Conservation (phyloP, 352 stramenopile species). For the Phytopythium kandeliae region DNA sequence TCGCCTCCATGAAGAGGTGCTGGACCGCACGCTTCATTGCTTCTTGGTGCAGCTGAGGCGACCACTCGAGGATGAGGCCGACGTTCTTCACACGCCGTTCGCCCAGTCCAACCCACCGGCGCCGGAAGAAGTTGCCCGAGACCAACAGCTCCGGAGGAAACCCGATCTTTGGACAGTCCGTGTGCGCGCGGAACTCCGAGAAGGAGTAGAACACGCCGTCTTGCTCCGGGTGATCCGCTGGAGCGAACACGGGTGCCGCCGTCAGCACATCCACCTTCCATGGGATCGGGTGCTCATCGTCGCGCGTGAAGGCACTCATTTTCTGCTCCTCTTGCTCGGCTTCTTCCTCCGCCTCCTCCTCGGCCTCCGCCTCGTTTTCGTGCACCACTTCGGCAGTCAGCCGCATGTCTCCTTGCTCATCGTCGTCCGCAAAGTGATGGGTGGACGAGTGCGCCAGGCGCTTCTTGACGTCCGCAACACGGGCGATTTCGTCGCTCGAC, state of each 20-base stretch:
- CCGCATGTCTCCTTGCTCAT: constrained; percentile 65
- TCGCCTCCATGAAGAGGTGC: constrained; percentile 52
- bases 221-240: constrained; percentile 22
- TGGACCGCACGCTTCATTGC: constrained; percentile 63
- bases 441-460: constrained; percentile 54
- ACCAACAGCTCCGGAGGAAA: constrained; percentile 70
- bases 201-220: constrained; percentile 78
- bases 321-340: constrained; percentile 89
- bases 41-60: constrained; percentile 65
- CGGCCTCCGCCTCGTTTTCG: constrained; percentile 85
- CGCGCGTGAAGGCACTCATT: constrained; percentile 88
- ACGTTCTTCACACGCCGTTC: constrained; percentile 88
- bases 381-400: constrained; percentile 86
- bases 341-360: constrained; percentile 87
- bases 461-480: constrained; percentile 52
- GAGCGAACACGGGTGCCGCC: constrained; percentile 2
- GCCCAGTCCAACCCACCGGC: constrained; percentile 81
- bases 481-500: constrained; percentile 35
- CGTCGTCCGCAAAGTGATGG: constrained; percentile 33
- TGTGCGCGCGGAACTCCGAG: constrained; percentile 64
- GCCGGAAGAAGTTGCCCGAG: constrained; percentile 88
- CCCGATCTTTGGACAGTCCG: constrained; percentile 61
- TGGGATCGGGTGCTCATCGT: constrained; percentile 84
- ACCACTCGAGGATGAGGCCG: constrained; percentile 85
- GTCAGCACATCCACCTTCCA: constrained; percentile 58